Conservation (phyloP, 106 monocot genomes). For the Vanilla planifolia region DNA sequence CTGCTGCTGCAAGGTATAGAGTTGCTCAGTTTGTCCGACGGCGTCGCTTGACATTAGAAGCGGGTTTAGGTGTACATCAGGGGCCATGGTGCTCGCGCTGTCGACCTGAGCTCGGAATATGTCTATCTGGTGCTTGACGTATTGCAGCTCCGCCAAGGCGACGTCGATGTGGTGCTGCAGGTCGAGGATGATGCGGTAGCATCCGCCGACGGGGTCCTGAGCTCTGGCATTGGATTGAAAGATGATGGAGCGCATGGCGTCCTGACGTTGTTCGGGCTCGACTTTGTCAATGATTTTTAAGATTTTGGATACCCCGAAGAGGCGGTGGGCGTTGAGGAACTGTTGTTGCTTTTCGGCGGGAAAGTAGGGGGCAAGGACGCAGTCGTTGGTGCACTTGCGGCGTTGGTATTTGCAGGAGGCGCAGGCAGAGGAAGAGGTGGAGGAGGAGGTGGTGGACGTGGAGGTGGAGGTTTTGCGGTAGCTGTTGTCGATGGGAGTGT, state of each 20-base stretch:
- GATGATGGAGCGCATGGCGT: constrained; percentile 53
- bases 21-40: background rate
- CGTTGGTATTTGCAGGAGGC: constrained; percentile 87
- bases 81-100: background rate
- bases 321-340: constrained; percentile 65
- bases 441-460: background rate
- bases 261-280: constrained; percentile 11
- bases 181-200: constrained; percentile 33
- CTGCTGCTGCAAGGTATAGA: background rate
- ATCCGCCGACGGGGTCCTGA: constrained; percentile 52
- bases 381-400: constrained; percentile 56
- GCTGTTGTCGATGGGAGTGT: too few relatives aligned
- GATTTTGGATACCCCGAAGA: constrained; percentile 77
- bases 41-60: background rate
- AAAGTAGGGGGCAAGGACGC: constrained; percentile 65
- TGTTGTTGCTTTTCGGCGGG: constrained; percentile 44
- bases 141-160: constrained; percentile 20
- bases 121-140: background rate
- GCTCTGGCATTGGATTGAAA: constrained; percentile 50
- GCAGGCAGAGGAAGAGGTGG: constrained; percentile 33
- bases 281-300: constrained; percentile 28
- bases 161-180: constrained; percentile 17
- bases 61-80: background rate
- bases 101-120: background rate
- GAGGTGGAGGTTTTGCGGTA: too few relatives aligned